Evolutionary conservation across 148 eudicot species (phyloP), one percentile per base, ranked within the genome.

Genomic region (Simmondsia chinensis): DNA sequence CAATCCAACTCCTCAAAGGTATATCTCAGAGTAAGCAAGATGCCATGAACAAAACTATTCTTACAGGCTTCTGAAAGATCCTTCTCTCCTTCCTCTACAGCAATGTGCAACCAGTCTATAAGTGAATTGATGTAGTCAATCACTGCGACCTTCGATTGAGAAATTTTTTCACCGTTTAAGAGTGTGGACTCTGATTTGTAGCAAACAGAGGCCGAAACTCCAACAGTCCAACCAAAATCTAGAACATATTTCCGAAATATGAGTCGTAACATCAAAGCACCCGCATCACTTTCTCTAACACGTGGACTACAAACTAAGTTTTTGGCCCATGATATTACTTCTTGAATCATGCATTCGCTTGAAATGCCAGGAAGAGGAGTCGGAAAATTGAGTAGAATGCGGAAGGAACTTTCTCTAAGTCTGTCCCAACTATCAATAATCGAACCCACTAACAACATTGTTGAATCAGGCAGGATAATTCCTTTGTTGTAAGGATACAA

Each of bases 241-340:
- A 77, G 40, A 22, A 86, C 94, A 56, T 85, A 91, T 68, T 82
- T 91, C 47, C 89, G 72, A 57, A 91, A 79, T 28, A 91, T 57
- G 36, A 91, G 95, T 31, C 95, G 72, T 39, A 91, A 49, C 35
- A 81, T 74, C 48, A 91, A 70, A 68, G 99, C 88, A 61, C 99
- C 99, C 28, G 99, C 99, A 70, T 91, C 99, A 60, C 95, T 82
- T 79, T 91, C 99, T 66, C 99, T 73, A 34, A 91, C 99, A 56
- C 99, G 95, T 41, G 99, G 95, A 69, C 99, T 91, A 61, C 79
- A 76, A 49, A 82, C 82, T 46, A 91, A 76, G 46, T 68, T 65
- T 61, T 86, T 85, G 20, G 95, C 94, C 99, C 99, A 91, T 10
- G 52, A 47, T 45, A 82, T 71, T 40, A 84, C 67, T 55, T 75